Base-by-base conservation (phyloP, 208 protist species). In the Trichomonas vaginalis region DNA sequence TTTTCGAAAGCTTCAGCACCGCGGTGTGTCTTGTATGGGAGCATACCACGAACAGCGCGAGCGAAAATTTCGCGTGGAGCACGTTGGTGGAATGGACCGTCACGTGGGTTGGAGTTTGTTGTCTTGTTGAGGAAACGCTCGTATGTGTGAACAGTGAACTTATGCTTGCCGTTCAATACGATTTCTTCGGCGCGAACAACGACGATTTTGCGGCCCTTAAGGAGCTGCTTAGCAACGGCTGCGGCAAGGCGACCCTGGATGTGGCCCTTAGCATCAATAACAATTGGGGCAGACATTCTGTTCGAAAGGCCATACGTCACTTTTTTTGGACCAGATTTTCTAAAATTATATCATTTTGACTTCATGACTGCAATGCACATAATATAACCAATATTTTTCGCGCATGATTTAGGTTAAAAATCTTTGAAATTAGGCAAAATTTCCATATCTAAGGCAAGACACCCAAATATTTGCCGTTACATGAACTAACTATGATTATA, bases 31-130 rank as follows among this genome's bases (percentile, higher is more conserved):
- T 98, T 98, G 97, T 98, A 98, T 61, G 98, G 98, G 49, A 99
- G 96, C 99, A 99, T 99, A 96, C 98, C 99, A 96, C 99, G 98
- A 96, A 99, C 98, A 47, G 97, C 97, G 96, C 98, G 98, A 96
- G 96, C 97, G 96, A 99, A 98, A 49, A 99, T 99, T 86, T 98
- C 97, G 32, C 98, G 97, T 95, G 99, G 99, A 46, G 98, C 96
- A 96, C 99, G 98, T 97, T 99, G 97, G 97, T 99, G 99, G 98
- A 98, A 99, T 95, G 98, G 99, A 96, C 99, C 99, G 79, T 98
- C 97, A 45, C 95, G 97, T 61, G 99, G 99, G 98, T 99, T 99
- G 96, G 98, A 98, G 97, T 99, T 98, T 95, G 97, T 98, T 47
- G 98, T 98, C 98, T 99, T 99, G 96, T 97, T 97, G 15, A 99